Percentiles rank a stretch among this genome's conserved stretches.
Evolutionary conservation across 2,329 filamentous ascomycete species (phyloP).

Genomic region (Aureobasidium leucospermi): DNA sequence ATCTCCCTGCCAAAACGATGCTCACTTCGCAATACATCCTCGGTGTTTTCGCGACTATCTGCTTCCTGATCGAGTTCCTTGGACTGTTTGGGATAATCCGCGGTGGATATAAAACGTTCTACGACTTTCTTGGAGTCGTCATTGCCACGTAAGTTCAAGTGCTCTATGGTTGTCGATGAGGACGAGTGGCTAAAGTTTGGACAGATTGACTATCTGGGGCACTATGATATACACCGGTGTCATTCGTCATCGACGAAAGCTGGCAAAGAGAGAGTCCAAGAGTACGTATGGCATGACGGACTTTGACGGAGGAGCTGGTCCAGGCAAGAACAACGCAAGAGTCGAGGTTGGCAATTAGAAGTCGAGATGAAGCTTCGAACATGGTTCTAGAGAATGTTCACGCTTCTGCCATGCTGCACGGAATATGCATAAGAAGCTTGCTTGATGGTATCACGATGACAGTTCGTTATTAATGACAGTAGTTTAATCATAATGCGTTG

Average conservation of each 20-base stretch:
- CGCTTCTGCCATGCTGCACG: not conserved
- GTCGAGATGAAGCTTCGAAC: not conserved
- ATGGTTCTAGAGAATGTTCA: not conserved
- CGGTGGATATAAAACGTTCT: not conserved
- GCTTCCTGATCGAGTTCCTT: not conserved
- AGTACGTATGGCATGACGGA: not conserved
- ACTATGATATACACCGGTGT: not conserved
- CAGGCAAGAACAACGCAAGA: not conserved
- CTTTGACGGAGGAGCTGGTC: not conserved
- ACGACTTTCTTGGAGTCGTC: not conserved
- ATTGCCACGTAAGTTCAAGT: not conserved
- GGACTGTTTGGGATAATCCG: not conserved
- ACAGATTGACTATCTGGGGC: not conserved
- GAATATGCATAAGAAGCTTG: not conserved
- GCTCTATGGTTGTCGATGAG: not conserved
- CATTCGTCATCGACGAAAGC: not conserved
- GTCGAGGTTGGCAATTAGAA: not conserved
- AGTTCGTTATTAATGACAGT: not conserved
- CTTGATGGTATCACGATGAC: not conserved
- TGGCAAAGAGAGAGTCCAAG: not conserved
- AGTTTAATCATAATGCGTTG: conserved; percentile 5
- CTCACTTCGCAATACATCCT: not conserved
- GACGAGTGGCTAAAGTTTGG: not conserved
- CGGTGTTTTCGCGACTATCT: not conserved
- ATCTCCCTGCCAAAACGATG: not conserved